Base-by-base conservation (phyloP, 192 early-diverging fungal genomes). In the Phycomyces nitens region DNA sequence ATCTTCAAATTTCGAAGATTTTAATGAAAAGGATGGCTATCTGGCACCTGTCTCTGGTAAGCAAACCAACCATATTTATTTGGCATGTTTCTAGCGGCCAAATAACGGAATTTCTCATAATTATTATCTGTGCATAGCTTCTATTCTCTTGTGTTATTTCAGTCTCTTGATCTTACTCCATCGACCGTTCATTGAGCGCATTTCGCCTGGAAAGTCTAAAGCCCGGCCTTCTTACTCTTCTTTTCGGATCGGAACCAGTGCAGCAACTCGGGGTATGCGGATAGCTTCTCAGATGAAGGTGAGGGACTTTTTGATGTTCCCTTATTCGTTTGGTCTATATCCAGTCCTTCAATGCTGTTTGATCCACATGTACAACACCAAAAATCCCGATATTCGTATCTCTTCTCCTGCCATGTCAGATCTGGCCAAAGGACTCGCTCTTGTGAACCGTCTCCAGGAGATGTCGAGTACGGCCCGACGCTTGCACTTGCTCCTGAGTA, bases 151-250 rank as follows among this genome's bases (percentile, higher is more conserved):
- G 10, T 76, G 74, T 26, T 76, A 76, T 51, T 76, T 63, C 53
- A 63, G 64, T 34, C 53, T 71, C 22, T 41, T 76, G 22, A 51
- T 76, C 14, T 44, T 76, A 15, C 65, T 76, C 8, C 74, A 76
- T 68, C 58, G 74, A 40, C 74, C 74, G 14, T 76, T 76, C 51
- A 71, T 76, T 22, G 72, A 69, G 52, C 50, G 50, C 12, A 24
- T 50, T 11, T 49, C 40, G 3, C 24, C 49, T 41, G 53, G 60
- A 9, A 67, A 68, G 24, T 20, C 53, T 0, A 68, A 67, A 9
- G 55, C 59, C 9, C 5, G 56, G 20, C 59, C 71, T 0, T 58
- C 65, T 0, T 73, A 73, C 24, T 73, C 71, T 0, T 73, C 71
- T 0, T 73, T 73, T 34, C 38, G 65, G 3, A 73, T 73, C 22